phyloP scores from a whole-genome alignment of 2,329 filamentous ascomycete species.

The Aspergillus terreus region DNA sequence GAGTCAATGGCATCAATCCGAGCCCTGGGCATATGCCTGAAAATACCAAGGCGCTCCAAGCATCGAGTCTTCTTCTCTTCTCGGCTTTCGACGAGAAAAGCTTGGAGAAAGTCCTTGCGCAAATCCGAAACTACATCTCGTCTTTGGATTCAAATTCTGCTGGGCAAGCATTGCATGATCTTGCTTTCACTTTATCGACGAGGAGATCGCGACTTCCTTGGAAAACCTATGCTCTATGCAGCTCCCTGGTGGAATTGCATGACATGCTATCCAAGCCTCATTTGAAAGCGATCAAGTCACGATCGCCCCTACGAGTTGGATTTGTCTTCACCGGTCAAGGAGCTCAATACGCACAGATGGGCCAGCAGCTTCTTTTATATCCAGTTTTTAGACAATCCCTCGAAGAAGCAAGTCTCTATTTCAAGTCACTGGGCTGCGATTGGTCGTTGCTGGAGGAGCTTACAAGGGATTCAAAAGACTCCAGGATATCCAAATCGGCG shows the following conservation, averaged over 20 bases:
- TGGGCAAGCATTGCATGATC: neutral
- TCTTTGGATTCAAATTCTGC: neutral
- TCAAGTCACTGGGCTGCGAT: slow-evolving; percentile 8
- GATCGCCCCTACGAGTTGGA: slow-evolving; percentile 7
- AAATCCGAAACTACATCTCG: too few species aligned
- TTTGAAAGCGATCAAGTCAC: neutral
- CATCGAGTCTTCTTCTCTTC: too few species aligned
- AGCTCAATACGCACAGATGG: slow-evolving; percentile 30
- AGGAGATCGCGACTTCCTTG: neutral
- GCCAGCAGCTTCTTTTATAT: slow-evolving; percentile 16
- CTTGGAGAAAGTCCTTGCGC: neutral
- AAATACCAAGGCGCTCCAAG: too few species aligned
- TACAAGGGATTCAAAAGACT: neutral
- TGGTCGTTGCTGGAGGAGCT: slow-evolving; percentile 7
- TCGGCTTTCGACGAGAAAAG: neutral
- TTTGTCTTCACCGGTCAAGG: slow-evolving; percentile 34
- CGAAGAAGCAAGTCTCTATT: slow-evolving; percentile 4
- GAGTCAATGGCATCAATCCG: too few species aligned
- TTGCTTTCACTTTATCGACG: slow-evolving; percentile 3
- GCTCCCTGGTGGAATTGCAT: neutral
- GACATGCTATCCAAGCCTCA: neutral
- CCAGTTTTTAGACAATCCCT: slow-evolving; percentile 12
- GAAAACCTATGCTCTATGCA: slow-evolving; percentile 1
- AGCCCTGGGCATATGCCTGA: too few species aligned
- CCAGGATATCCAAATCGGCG: slow-evolving; percentile 14